Evolutionary conservation across 2,329 filamentous ascomycete genomes (phyloP).

Genomic region (Sordariomycetes sp.): DNA sequence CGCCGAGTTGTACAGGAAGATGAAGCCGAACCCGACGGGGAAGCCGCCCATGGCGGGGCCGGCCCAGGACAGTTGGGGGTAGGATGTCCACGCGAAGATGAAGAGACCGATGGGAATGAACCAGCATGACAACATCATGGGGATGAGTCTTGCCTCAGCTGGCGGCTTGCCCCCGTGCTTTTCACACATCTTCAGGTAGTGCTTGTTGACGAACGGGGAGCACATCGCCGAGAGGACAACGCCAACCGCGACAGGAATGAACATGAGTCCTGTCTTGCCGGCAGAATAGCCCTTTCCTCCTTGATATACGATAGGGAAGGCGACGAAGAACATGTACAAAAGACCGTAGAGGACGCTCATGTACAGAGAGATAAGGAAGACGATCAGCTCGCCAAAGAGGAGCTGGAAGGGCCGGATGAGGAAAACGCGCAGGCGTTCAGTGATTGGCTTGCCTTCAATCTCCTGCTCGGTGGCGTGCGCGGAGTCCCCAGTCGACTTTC

Average conservation of each 20-base stretch:
- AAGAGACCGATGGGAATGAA: constrained; percentile 52
- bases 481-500: constrained; percentile 56
- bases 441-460: constrained; percentile 60
- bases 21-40: constrained; percentile 70
- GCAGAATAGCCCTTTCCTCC: constrained; percentile 70
- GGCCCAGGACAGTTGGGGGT: constrained; percentile 55
- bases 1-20: constrained; percentile 73
- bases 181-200: constrained; percentile 58
- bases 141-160: constrained; percentile 68
- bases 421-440: constrained; percentile 64
- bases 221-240: constrained; percentile 59
- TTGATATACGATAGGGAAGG: constrained; percentile 63
- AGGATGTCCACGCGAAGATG: constrained; percentile 56
- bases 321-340: constrained; percentile 70
- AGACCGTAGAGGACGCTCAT: constrained; percentile 75
- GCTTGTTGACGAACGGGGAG: constrained; percentile 67
- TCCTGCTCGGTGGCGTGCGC: constrained; percentile 74
- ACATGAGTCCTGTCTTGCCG: constrained; percentile 73
- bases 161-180: constrained; percentile 65
- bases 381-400: constrained; percentile 75
- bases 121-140: constrained; percentile 75
- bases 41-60: constrained; percentile 65
- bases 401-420: constrained; percentile 77
- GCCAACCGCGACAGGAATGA: constrained; percentile 73
- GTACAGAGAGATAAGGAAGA: constrained; percentile 75